Conservation (phyloP, 306 rosid species). For the Argentina anserina region DNA sequence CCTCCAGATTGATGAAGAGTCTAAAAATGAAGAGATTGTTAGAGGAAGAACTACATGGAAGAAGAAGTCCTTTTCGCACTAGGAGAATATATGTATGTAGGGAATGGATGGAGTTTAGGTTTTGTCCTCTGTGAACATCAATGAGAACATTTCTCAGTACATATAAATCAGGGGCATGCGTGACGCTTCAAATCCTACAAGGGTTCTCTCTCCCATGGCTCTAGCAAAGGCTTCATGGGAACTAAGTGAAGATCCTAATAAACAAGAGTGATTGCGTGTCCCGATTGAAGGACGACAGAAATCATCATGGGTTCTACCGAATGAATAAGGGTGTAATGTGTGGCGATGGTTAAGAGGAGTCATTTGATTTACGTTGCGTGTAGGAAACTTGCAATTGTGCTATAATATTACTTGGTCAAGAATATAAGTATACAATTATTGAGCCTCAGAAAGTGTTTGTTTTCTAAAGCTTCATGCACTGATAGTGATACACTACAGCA, state of each 20-base stretch:
- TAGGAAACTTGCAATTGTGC: not conserved
- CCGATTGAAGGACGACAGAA: not conserved
- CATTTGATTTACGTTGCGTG: not conserved
- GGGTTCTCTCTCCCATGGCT: not conserved
- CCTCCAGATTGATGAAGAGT: constrained; percentile 50
- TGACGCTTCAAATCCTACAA: not conserved
- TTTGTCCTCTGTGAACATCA: constrained; percentile 5
- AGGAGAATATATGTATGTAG: not conserved
- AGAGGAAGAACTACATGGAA: constrained; percentile 86
- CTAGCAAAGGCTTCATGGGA: not conserved
- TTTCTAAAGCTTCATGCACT: not conserved
- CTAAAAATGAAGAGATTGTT: constrained; percentile 69
- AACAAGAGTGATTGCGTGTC: not conserved
- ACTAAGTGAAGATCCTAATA: constrained; percentile 10
- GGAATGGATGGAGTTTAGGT: not conserved
- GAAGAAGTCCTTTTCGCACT: constrained; percentile 58
- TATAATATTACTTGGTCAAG: constrained; percentile 3
- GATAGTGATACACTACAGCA: not conserved
- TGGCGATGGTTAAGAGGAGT: not conserved
- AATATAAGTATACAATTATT: not conserved
- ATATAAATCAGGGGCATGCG: not conserved
- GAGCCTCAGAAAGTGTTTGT: not conserved
- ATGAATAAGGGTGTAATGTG: constrained; percentile 13
- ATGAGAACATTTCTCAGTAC: not conserved
- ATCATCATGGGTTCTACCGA: not conserved